phyloP scores from a whole-genome alignment of 2,329 filamentous ascomycete species.

The Arthrobotrys musiformis region DNA sequence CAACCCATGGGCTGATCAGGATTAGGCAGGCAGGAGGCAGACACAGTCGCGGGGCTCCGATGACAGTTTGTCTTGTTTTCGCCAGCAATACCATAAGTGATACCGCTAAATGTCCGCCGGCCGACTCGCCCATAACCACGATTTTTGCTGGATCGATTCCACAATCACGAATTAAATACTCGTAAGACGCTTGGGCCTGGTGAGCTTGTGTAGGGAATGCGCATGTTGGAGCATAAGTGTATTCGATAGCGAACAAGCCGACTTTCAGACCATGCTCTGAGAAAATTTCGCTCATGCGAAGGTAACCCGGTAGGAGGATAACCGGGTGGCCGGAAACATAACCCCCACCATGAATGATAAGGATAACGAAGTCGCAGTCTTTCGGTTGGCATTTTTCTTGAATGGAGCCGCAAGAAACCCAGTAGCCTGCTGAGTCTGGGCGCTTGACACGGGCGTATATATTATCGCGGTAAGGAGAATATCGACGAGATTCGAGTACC shows the following conservation, averaged over 20 bases:
- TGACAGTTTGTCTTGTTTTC: background rate
- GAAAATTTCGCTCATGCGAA: background rate
- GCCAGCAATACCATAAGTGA: background rate
- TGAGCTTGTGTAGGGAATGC: background rate
- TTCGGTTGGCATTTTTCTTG: background rate
- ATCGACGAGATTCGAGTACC: background rate
- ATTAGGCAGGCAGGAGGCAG: background rate
- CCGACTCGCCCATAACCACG: background rate
- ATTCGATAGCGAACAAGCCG: background rate
- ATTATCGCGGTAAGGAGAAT: background rate
- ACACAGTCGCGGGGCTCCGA: background rate
- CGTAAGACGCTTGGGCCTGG: background rate
- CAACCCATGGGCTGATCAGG: background rate
- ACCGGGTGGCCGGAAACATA: background rate
- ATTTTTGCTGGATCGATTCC: background rate
- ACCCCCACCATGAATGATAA: background rate
- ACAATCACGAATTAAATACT: background rate
- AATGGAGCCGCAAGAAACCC: background rate
- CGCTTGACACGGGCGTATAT: background rate
- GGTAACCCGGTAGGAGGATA: background rate
- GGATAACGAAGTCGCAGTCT: background rate
- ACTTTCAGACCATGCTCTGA: background rate
- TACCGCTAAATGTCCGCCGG: background rate
- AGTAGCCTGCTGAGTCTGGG: background rate
- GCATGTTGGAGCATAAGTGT: background rate